Evolutionary conservation across 2,329 filamentous ascomycete species (phyloP).

Genomic region (Aschersonia sp.): DNA sequence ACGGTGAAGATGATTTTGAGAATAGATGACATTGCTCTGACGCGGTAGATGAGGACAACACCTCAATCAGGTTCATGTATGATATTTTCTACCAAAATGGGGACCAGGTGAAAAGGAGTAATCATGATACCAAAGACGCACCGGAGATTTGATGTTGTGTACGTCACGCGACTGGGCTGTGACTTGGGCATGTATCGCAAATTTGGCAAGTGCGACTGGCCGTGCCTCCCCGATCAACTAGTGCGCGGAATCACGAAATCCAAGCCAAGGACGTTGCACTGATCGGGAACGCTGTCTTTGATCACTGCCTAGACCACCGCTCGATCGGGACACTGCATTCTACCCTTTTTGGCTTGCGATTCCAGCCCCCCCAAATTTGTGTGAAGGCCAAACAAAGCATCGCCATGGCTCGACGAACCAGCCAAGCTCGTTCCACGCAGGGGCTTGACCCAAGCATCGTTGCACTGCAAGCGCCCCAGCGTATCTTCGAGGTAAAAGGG

Average conservation of each 20-base stretch:
- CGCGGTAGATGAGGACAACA: slow-evolving; percentile 29
- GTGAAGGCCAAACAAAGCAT: background rate
- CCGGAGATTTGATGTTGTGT: no score
- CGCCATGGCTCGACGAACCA: slow-evolving; percentile 6
- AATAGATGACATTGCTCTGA: slow-evolving; percentile 53
- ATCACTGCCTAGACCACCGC: no score
- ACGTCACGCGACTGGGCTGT: background rate
- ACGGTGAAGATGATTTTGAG: slow-evolving; percentile 88
- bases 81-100: slow-evolving; percentile 15
- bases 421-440: slow-evolving; percentile 6
- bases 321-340: background rate
- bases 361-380: background rate
- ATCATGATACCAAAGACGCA: slow-evolving; percentile 3
- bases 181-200: background rate
- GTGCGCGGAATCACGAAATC: no score
- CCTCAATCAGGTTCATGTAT: slow-evolving; percentile 18
- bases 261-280: no score
- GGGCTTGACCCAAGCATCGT: slow-evolving; percentile 9
- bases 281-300: no score
- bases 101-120: slow-evolving; percentile 8
- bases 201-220: background rate
- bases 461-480: slow-evolving; percentile 13
- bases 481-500: slow-evolving; percentile 11
- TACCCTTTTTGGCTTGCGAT: no score
- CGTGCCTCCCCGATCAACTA: background rate